Evolutionary conservation across 768 basidiomycete genomes (phyloP), one percentile per base, ranked within the genome.

Genomic region (Mycena crocata): DNA sequence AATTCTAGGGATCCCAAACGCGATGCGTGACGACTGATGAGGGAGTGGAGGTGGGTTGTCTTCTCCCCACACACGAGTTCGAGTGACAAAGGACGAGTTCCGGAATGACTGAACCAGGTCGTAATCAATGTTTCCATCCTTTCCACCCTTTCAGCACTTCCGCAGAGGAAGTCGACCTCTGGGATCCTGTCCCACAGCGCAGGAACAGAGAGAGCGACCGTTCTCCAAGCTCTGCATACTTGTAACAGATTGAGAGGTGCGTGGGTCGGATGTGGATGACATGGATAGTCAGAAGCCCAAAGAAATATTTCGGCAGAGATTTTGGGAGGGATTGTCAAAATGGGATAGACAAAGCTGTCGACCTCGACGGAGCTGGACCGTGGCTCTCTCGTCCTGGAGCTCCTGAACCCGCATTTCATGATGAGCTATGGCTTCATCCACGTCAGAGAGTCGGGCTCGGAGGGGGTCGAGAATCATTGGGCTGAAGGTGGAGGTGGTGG

Each of bases 41-140:
- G 28, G 15, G 45, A 48, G n/a, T 56, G 14, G 34, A 63, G 42
- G 35, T 9, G 19, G 24, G 28, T 0, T 21, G 51, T 44, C 12
- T 62, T 34, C 28, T 23, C 12, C 7, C 39, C 0, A 12, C 21
- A 63, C 14, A 39, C 30, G 26, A 63, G 35, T 0, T 23, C 24
- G 19, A 63, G 50, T 6, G 52, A 56, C 19, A 63, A 30, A 19
- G 62, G 62, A 31, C 62, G 62, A 30, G 52, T 17, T 28, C 62
- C 62, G 23, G 62, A 44, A 12, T 45, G 62, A 37, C 62, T 56
- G 62, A 63, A 63, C 52, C 62, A 63, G n/a, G 31, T 56, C 28
- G 13, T 14, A n/a, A 56, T 14, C 9, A 56, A 15, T 13, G 40
- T 28, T 26, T 56, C 30, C 8, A 26, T 39, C 30, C n/a, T 6